Base-by-base conservation (phyloP, 2,329 filamentous ascomycete genomes). In the Macrophomina tecta region DNA sequence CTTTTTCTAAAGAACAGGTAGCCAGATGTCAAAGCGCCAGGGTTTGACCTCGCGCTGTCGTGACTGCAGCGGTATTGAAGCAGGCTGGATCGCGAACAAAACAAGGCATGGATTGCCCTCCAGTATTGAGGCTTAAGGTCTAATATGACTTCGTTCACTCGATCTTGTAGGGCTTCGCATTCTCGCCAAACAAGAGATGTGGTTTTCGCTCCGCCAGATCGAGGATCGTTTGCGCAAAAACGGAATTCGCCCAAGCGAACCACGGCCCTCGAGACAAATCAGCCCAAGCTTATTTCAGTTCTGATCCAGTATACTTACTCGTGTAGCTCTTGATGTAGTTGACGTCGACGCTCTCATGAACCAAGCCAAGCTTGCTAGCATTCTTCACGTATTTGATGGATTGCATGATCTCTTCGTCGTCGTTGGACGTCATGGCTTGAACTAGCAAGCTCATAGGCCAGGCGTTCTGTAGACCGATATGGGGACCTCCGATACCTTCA, bases 221-320 rank as follows among this genome's bases (percentile, higher is more conserved):
- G 62, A 99, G 81, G 53, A 99, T 92, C 0, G 94, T 97, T 78
- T 93, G 90, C 14, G 94, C 93, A 80, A 97, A 98, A 11, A 99
- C 93, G 0, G 93, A 95, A 72, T 99, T 99, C 11, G 95, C 95
- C 95, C 94, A 98, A 2, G 94, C 93, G 77, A 98, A 98, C 94
- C 94, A 98, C 74, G 91, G 93, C 70, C 88, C 85, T 87, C 68
- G 3, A 1, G 14, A 9, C 18, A 3, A 16, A 2, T 66, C 9
- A 66, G 58, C n/a, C 16, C 30, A 30, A 16, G 14, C 18, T n/a
- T 28, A 7, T 12, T n/a, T 4, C 18, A 36, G 16, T 4, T 8
- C 9, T 28, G 23, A 52, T 3, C 40, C 42, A 6, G 69, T 36
- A 69, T n/a, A 81, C 85, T 80, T 73, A 86, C 93, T 85, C 1